Evolutionary conservation across 768 basidiomycete genomes (phyloP).

Genomic region (Agaricus blazei): DNA sequence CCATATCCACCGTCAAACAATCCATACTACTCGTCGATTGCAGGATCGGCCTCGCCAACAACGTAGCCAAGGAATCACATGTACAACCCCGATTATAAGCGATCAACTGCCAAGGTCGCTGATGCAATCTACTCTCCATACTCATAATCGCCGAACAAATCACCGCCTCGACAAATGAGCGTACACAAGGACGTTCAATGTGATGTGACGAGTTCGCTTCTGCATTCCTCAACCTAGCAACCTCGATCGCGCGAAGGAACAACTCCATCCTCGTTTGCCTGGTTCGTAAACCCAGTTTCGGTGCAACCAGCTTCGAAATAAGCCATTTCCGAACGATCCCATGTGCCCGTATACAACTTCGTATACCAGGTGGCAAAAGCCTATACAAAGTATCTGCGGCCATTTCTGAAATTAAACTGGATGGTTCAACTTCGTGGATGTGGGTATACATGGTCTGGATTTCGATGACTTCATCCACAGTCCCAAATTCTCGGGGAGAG

Average conservation of each 20-base stretch:
- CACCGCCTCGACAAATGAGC: conserved; percentile 79
- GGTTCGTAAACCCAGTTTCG: conserved; percentile 54
- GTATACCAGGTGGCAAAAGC: conserved; percentile 67
- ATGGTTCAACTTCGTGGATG: conserved; percentile 67
- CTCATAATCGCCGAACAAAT: conserved; percentile 73
- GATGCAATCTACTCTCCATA: conserved; percentile 73
- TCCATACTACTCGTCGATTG: conserved; percentile 41
- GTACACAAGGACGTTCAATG: conserved; percentile 57
- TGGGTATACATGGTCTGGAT: conserved; percentile 77
- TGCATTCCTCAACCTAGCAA: conserved; percentile 58
- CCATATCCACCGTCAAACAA: conserved; percentile 66
- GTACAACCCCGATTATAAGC: conserved; percentile 55
- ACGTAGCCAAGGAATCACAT: conserved; percentile 54
- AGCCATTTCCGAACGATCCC: conserved; percentile 77
- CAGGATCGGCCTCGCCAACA: conserved; percentile 48
- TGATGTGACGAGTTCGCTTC: conserved; percentile 30
- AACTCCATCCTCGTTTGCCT: conserved; percentile 74
- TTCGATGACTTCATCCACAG: conserved; percentile 60
- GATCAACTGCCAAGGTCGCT: conserved; percentile 74
- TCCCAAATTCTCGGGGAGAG: conserved; percentile 45
- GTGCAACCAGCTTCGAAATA: conserved; percentile 61
- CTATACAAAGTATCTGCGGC: conserved; percentile 69
- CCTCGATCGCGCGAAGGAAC: conserved; percentile 66
- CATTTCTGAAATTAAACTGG: conserved; percentile 65
- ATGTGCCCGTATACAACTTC: conserved; percentile 75